Base-by-base conservation (phyloP, 768 basidiomycete genomes). In the Pulveroboletus ravenelii region DNA sequence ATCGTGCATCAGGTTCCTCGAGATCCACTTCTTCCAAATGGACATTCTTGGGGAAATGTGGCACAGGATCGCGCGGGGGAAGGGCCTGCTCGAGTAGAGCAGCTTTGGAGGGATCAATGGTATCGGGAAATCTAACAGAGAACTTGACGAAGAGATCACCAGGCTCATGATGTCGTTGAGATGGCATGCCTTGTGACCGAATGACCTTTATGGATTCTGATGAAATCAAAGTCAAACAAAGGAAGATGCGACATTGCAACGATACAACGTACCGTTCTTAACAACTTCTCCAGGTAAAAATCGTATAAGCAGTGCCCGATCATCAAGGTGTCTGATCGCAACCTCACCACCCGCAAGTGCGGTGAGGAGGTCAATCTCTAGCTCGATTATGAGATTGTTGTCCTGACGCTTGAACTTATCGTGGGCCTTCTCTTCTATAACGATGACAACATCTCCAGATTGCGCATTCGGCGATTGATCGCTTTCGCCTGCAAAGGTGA, bases 151-250 rank as follows among this genome's bases (percentile, higher is more conserved):
- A 93, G 53, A 99, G 79, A 70, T 98, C 93, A 35, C 96, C 96
- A 36, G 85, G 81, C 65, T 99, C 93, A 72, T 98, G 96, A 72
- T 98, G 95, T 53, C 96, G 85, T 69, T 89, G 89, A 45, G 96
- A 97, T 12, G 95, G 96, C 96, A 99, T 99, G 54, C 96, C 96
- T 72, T 98, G 94, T 5, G 89, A 90, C 43, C 80, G 80, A 60
- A 99, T 87, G 57, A 94, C 85, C 72, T 96, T 97, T 63, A 93
- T 64, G 39, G 88, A 85, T 53, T 88, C 95, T 94, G 60, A 42
- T 41, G 23, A 8, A 52, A 18, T 48, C 17, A 30, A 6, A 18
- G 49, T 50, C 10, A 52, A 52, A 5, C 41, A 37, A 49, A 25
- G 49, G 7, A 45, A 32, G 10, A 14, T 3, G 14, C 31, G 14